Evolutionary conservation across 2,329 filamentous ascomycete species (phyloP), one percentile per base, ranked within the genome.

Genomic region (Sphaerulina populicola): DNA sequence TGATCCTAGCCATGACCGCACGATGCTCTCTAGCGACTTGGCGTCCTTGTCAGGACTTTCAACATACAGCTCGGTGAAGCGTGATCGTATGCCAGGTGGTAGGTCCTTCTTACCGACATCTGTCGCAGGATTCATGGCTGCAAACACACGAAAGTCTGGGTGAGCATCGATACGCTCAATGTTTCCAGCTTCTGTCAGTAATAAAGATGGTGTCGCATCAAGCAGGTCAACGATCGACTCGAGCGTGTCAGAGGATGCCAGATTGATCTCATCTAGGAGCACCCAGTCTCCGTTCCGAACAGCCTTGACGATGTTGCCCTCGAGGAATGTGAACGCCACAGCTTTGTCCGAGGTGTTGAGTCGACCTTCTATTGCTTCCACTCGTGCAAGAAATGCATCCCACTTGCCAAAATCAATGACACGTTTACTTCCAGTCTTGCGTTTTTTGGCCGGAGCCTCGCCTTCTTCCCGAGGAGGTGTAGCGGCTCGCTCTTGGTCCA

Each of bases 61-160:
- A 21, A 98, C 89, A 65, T 94, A 98, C 18, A 98, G 76, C 68
- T 99, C 93, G 0, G 93, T 97, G 65, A 99, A 99, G 44, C 90
- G 81, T 7, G 90, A 94, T 49, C 91, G 79, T 39, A 97, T 81
- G 1, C 91, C 90, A 49, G 87, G 82, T 0, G 91, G 89, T 12
- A 99, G 74, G 68, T 98, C 93, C 50, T 91, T 84, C 71, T 98
- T 99, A 54, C 94, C 93, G 50, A 96, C 83, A 72, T 99, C 93
- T 2, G 93, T 98, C 4, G 93, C 93, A 29, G 93, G 93, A 64
- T 99, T 99, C 93, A 99, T 99, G 27, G 94, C 93, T 46, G 88
- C 94, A 65, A 99, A 98, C 11, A 99, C 86, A 36, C 93, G 83
- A 68, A 99, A 98, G 57, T 95, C 83, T 0, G 88, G 84, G 68